These are phyloP conservation scores for Lentinula detonsa DNA, from an alignment of 768 basidiomycete species.

Conservation along the genomic window DNA sequence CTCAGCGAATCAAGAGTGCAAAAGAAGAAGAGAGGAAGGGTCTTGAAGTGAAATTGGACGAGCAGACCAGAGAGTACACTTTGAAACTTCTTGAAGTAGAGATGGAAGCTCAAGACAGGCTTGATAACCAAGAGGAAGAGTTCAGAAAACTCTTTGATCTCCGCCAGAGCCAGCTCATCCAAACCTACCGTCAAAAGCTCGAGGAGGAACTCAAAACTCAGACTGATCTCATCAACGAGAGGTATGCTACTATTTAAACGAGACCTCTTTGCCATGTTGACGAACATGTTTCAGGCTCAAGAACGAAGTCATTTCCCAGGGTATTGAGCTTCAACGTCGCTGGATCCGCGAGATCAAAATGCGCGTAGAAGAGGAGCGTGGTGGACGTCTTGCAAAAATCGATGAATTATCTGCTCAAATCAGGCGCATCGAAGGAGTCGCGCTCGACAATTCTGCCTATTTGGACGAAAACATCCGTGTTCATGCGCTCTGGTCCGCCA, in stretches of 20 bases:
- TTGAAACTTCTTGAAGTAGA: constrained; percentile 75
- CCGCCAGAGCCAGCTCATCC: constrained; percentile 66
- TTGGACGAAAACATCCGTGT: constrained; percentile 92
- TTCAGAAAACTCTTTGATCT: constrained; percentile 78
- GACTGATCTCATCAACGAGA: constrained; percentile 90
- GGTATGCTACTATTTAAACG: constrained; percentile 40
- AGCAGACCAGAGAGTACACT: constrained; percentile 81
- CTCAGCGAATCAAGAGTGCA: constrained; percentile 67
- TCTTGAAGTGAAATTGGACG: constrained; percentile 62
- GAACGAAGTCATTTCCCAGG: constrained; percentile 93
- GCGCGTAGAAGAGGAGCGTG: constrained; percentile 93
- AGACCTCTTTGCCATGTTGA: neutral
- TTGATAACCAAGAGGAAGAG: constrained; percentile 81
- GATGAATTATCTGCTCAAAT: constrained; percentile 87
- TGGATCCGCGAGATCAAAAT: constrained; percentile 98
- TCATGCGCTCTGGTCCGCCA: constrained; percentile 88
- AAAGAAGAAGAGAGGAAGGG: constrained; percentile 72
- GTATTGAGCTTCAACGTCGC: constrained; percentile 92
- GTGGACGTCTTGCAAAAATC: constrained; percentile 89
- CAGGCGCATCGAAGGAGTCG: constrained; percentile 86
- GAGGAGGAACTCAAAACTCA: constrained; percentile 82
- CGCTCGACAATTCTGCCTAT: constrained; percentile 84
- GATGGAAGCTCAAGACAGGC: constrained; percentile 79
- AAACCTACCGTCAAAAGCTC: constrained; percentile 81
- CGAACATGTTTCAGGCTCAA: constrained; percentile 53